Evolutionary conservation across 805 yeast genomes (phyloP), one percentile per base, ranked within the genome.

Genomic region (Zygoascus biomembranicola): DNA sequence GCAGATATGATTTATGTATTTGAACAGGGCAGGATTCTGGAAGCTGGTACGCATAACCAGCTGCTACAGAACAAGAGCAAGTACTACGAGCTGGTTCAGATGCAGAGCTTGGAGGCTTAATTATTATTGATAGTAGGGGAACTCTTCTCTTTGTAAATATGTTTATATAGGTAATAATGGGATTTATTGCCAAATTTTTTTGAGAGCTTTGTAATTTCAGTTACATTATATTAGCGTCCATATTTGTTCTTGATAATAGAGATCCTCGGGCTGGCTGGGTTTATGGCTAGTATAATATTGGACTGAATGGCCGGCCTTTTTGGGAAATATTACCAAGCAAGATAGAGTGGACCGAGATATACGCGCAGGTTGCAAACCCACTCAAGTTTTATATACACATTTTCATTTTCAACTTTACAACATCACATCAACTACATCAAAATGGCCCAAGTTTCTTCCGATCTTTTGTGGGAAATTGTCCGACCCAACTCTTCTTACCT

Each of bases 1-100:
- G 82, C 95, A 0, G 77, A 80, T 52, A 73, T 73, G 51, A 84
- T 87, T 35, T 77, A 77, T 52, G 80, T 85, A 53, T 69, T 88
- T 55, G 77, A 77, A 50, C 69, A 74, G 49, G 95, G 95, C 18
- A 68, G 68, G 48, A 79, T 87, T 48, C 68, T 73, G 1, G 95
- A 87, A 64, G 60, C 70, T 8, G 86, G 88, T 11, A 70, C 74
- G 8, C 85, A 77, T 63, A 63, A 69, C 8, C 76, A 77, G 48
- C 74, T 81, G 16, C 65, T 77, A 57, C 67, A 62, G n/a, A 57
- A 61, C 41, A 58, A 64, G 52, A 70, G 73, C 51, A 66, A 67
- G 37, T 73, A 73, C 58, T 69, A 59, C 48, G 75, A 72, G 60
- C 61, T 73, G 16, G 77, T 73, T 28, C 59, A 60, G 52, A 59